Evolutionary conservation across 768 basidiomycete genomes (phyloP).

Genomic region (Amanita subjunquillea): DNA sequence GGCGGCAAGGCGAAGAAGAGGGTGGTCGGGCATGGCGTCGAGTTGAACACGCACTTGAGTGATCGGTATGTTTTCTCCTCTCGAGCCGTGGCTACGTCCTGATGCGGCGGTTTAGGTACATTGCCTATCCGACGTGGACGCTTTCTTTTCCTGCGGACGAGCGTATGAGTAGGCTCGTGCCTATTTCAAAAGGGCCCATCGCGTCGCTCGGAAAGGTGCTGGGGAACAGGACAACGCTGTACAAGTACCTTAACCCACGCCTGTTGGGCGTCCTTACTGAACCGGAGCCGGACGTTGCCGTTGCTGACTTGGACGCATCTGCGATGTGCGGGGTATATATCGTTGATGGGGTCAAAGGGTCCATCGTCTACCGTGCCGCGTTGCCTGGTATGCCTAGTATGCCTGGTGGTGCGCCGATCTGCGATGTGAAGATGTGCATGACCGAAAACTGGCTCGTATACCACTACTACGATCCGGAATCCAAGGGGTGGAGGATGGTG

Average conservation of each 20-base stretch:
- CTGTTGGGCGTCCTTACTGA: conserved; percentile 58
- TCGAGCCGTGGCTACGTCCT: not conserved
- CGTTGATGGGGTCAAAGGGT: conserved; percentile 74
- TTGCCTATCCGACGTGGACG: conserved; percentile 60
- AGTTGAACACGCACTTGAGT: conserved; percentile 29
- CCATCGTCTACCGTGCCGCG: conserved; percentile 53
- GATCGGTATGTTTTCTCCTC: conserved; percentile 8
- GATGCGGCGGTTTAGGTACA: conserved; percentile 21
- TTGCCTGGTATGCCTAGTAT: conserved; percentile 30
- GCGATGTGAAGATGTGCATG: conserved; percentile 60
- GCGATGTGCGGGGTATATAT: conserved; percentile 58
- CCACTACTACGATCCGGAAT: conserved; percentile 62
- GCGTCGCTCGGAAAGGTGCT: conserved; percentile 79
- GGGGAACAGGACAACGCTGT: conserved; percentile 80
- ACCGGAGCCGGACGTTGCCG: not conserved
- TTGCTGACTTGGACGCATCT: conserved; percentile 6
- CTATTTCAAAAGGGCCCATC: conserved; percentile 36
- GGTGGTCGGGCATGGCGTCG: conserved; percentile 49
- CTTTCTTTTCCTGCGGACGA: conserved; percentile 47
- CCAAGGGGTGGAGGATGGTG: conserved; percentile 66
- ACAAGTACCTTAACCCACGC: conserved; percentile 90
- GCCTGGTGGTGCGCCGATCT: conserved; percentile 20
- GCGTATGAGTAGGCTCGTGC: conserved; percentile 41
- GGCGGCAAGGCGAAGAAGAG: conserved; percentile 24
- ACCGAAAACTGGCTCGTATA: conserved; percentile 93